Conservation (phyloP, 345 rosid species). For the Nasturtium officinale region DNA sequence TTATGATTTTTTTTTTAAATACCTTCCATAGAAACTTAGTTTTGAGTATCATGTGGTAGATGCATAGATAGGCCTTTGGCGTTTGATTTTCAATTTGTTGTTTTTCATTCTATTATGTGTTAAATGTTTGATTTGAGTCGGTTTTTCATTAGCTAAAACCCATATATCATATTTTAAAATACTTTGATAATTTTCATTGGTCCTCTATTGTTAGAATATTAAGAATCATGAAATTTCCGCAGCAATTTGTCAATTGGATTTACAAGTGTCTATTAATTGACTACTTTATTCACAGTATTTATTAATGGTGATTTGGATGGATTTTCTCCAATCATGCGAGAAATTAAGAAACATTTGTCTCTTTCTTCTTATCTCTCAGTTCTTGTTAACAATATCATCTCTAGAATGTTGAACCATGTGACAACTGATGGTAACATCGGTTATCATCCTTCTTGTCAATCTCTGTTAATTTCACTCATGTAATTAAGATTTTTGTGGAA, state of each 20-base stretch:
- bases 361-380: too few species aligned
- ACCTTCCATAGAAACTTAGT: neutral
- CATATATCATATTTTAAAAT: neutral
- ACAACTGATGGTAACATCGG: neutral
- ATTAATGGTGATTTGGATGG: too few species aligned
- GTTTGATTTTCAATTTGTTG: conserved; percentile 13
- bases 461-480: neutral
- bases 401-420: too few species aligned
- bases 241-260: neutral
- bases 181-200: too few species aligned
- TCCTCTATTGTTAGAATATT: too few species aligned
- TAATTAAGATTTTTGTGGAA: too few species aligned
- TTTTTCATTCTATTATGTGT: conserved; percentile 11
- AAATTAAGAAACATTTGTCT: too few species aligned
- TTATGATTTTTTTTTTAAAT: neutral
- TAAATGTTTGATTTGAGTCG: conserved; percentile 1
- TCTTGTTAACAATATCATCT: neutral
- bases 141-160: neutral
- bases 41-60: conserved; percentile 25
- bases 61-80: neutral
- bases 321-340: too few species aligned
- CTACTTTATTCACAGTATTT: neutral
- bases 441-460: neutral
- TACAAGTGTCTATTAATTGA: neutral
- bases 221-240: neutral